phyloP scores from a whole-genome alignment of 2,329 filamentous ascomycete genomes.

The Exophiala calicioides region DNA sequence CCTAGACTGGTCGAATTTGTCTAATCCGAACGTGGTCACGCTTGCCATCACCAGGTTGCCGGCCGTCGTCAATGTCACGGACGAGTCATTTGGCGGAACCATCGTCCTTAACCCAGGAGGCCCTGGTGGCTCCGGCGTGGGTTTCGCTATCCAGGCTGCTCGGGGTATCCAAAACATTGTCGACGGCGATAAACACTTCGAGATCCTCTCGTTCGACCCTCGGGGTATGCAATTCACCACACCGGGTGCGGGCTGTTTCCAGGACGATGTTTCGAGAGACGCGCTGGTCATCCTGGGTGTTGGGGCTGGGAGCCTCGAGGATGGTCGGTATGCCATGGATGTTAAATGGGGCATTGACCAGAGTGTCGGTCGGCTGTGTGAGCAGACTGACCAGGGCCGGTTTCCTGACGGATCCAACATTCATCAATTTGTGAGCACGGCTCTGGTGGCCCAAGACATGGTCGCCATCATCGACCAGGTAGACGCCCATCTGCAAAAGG shows the following conservation, averaged over 20 bases:
- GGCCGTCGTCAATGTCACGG: slow-evolving; percentile 38
- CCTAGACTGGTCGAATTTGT: slow-evolving; percentile 46
- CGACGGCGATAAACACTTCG: slow-evolving; percentile 43
- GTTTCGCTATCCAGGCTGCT: slow-evolving; percentile 31
- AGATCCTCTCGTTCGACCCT: slow-evolving; percentile 47
- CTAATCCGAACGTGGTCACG: slow-evolving; percentile 39
- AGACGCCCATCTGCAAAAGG: slow-evolving; percentile 23
- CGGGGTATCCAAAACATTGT: slow-evolving; percentile 33
- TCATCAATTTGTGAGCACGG: slow-evolving; percentile 35
- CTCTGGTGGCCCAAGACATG: slow-evolving; percentile 42
- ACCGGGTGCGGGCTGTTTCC: slow-evolving; percentile 33
- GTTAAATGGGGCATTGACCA: slow-evolving; percentile 27
- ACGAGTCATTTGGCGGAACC: slow-evolving; percentile 49
- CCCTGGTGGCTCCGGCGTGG: slow-evolving; percentile 41
- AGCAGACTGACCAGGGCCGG: slow-evolving; percentile 24
- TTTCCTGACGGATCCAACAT: slow-evolving; percentile 33
- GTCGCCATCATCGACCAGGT: slow-evolving; percentile 37
- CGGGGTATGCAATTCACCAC: slow-evolving; percentile 43
- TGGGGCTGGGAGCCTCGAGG: slow-evolving; percentile 23
- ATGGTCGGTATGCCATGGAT: slow-evolving; percentile 18
- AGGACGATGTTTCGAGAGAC: slow-evolving; percentile 16
- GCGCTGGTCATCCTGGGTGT: slow-evolving; percentile 7
- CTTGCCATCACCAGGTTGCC: slow-evolving; percentile 51
- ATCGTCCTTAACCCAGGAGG: slow-evolving; percentile 52
- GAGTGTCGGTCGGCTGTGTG: slow-evolving; percentile 24